phyloP scores from a whole-genome alignment of 1,139 yeast species.

The Saccharomyces hybrid region DNA sequence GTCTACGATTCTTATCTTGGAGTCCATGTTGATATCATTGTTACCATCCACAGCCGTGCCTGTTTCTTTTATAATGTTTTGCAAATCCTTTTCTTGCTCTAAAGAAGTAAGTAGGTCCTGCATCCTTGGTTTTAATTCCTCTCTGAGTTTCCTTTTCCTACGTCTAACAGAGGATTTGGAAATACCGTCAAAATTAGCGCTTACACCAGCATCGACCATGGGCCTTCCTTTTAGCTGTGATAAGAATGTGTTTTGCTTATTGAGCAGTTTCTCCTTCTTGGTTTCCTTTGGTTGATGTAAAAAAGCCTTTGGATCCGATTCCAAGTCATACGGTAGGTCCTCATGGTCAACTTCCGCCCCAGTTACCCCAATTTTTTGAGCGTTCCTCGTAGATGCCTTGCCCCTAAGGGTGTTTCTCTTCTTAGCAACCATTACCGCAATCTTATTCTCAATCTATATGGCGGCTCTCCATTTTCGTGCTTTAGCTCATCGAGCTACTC shows the following conservation, averaged over 20 bases:
- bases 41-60: slow-evolving; percentile 14
- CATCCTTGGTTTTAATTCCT: slow-evolving; percentile 59
- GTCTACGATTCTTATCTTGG: slow-evolving; percentile 19
- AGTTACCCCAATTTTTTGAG: slow-evolving; percentile 9
- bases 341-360: slow-evolving; percentile 5
- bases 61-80: slow-evolving; percentile 7
- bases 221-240: slow-evolving; percentile 33
- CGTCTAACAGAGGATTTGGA: slow-evolving; percentile 61
- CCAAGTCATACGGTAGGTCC: slow-evolving; percentile 12
- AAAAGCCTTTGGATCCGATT: slow-evolving; percentile 41
- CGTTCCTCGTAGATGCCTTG: slow-evolving; percentile 32
- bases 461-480: background rate
- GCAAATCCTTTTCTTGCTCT: slow-evolving; percentile 33
- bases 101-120: slow-evolving; percentile 51
- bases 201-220: slow-evolving; percentile 15
- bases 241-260: slow-evolving; percentile 31
- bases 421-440: slow-evolving; percentile 36
- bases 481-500: background rate
- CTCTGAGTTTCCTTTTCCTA: slow-evolving; percentile 55
- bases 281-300: slow-evolving; percentile 47
- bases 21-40: slow-evolving; percentile 3
- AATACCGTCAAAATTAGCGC: slow-evolving; percentile 34
- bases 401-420: slow-evolving; percentile 43
- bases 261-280: slow-evolving; percentile 47
- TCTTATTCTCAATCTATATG: background rate